Conservation (phyloP, 2,329 filamentous ascomycete species). For the Aspergillus caelatus region DNA sequence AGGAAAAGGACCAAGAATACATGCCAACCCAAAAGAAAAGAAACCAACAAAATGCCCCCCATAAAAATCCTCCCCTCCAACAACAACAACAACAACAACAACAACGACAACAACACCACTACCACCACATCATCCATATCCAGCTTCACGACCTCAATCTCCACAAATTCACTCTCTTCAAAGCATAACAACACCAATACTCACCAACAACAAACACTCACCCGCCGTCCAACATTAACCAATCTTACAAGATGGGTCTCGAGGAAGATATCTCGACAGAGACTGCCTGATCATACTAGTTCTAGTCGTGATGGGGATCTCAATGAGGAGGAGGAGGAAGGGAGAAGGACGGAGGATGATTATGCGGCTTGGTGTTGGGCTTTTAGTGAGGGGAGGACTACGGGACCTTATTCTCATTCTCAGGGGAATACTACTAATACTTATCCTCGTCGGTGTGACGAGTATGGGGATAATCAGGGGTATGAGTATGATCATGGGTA, state of each 20-base stretch:
- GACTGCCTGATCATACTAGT: too few relatives aligned
- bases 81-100: neutral
- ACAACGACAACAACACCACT: too few relatives aligned
- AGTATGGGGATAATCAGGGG: too few relatives aligned
- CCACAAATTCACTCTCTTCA: neutral
- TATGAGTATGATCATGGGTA: too few relatives aligned
- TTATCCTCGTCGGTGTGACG: too few relatives aligned
- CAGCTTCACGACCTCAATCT: constrained; percentile 1
- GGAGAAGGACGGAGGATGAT: neutral
- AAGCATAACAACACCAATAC: neutral
- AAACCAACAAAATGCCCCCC: neutral
- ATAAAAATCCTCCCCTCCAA: neutral
- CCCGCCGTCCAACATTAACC: neutral
- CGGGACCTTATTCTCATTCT: neutral
- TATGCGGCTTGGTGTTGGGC: constrained; percentile 20
- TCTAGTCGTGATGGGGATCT: neutral
- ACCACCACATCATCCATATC: neutral
- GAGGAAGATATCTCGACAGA: constrained; percentile 5
- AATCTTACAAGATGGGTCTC: constrained; percentile 6
- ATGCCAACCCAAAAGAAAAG: neutral
- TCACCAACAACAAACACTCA: neutral
- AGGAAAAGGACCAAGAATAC: neutral
- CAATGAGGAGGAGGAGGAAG: neutral
- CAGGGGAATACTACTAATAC: neutral
- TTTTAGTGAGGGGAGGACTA: constrained; percentile 12